Conservation (phyloP, 352 stramenopile species). For the Saprolegnia parasitica region DNA sequence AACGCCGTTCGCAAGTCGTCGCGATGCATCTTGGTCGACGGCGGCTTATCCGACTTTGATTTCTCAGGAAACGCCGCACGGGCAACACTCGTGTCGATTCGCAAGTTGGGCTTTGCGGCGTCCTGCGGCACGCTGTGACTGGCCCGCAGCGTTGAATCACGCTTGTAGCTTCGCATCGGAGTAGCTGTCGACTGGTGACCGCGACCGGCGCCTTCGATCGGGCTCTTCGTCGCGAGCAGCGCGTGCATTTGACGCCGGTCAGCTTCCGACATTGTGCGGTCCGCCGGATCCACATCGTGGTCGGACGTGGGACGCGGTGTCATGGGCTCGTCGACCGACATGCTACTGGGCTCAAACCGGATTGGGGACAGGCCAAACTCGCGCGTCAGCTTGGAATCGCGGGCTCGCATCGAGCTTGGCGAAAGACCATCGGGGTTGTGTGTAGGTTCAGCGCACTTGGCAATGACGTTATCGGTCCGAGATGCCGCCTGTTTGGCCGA, state of each 20-base stretch:
- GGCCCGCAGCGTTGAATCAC: neutral
- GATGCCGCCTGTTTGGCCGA: too few species aligned
- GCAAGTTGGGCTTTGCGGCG: slow-evolving; percentile 1
- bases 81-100: slow-evolving; percentile 5
- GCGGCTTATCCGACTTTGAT: neutral
- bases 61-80: neutral
- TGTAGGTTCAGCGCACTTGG: neutral
- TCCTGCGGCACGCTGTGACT: neutral
- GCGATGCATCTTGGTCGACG: slow-evolving; percentile 12
- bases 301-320: neutral
- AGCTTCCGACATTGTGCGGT: neutral
- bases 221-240: neutral
- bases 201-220: neutral
- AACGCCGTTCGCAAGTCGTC: slow-evolving; percentile 14
- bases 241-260: neutral
- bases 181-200: neutral
- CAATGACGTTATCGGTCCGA: neutral
- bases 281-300: neutral
- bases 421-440: neutral
- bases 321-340: neutral
- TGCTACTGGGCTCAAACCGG: neutral
- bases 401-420: neutral
- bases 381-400: neutral
- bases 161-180: neutral
- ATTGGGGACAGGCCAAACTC: slow-evolving; percentile 11